Base-by-base conservation (phyloP, 2,329 filamentous ascomycete species). In the Paracoccidioides lutzii region DNA sequence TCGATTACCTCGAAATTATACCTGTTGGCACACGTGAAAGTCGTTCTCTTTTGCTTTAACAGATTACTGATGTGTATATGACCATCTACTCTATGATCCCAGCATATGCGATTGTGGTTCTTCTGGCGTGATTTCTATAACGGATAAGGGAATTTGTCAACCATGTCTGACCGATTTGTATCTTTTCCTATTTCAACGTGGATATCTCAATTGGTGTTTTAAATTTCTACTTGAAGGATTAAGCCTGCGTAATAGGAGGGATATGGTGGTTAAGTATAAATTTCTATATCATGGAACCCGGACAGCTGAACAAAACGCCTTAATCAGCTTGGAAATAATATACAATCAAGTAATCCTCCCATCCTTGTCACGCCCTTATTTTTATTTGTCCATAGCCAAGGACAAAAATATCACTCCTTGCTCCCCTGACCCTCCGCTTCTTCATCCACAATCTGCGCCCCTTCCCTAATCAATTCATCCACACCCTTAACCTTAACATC, bases 401-500 rank as follows among this genome's bases (percentile, higher is more conserved):
- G 8, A 50, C 32, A 55, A 52, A 14, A 9, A 22, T 32, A 42
- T 30, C 49, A 38, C 32, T 32, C 35, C 42, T 49, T 33, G 22
- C 35, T 32, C n/a, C 54, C 40, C 15, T 38, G 10, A 40, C 32
- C 7, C 40, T 41, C 40, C 15, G 14, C 37, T n/a, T 48, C 43
- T 42, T 64, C 63, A 55, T 67, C 64, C 45, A 71, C 66, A 57
- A 72, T 64, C 44, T 69, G 66, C 37, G 67, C 71, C 28, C 72
- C 71, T 57, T 73, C 74, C 46, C 61, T 59, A 65, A 76, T 65
- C 65, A 81, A 69, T 67, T 81, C 75, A 52, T 82, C 80, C 58
- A 78, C 59, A 32, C 72, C 74, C 70, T 76, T 80, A 4, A 95
- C 78, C 67, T 80, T 84, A 60, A 97, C 68, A 72, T 97, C 88